Evolutionary conservation across 352 stramenopile genomes (phyloP).

Genomic region (Globisporangium heterothallicum): DNA sequence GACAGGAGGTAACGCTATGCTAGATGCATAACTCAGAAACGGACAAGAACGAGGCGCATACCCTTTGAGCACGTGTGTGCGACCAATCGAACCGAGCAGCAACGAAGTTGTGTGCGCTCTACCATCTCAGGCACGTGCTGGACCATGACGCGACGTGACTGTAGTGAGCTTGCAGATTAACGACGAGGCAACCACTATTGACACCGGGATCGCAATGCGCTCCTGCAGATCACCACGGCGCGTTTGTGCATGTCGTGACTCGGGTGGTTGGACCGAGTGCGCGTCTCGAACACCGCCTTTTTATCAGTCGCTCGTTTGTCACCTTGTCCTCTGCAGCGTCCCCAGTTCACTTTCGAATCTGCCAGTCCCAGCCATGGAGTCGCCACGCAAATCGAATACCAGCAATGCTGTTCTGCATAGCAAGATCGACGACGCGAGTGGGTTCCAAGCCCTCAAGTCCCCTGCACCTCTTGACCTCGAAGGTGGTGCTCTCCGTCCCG

Average conservation of each 20-base stretch:
- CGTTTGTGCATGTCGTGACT: too few species aligned
- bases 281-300: too few species aligned
- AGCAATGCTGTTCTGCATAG: too few species aligned
- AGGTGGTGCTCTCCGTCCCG: conserved; percentile 13
- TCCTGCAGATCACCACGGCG: not conserved
- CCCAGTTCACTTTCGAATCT: not conserved
- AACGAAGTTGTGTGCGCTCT: not conserved
- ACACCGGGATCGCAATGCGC: not conserved
- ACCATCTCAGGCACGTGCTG: not conserved
- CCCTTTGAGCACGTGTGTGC: not conserved
- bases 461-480: conserved; percentile 1
- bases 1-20: too few species aligned
- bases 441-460: not conserved
- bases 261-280: not conserved
- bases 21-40: too few species aligned
- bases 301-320: not conserved
- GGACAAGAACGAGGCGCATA: too few species aligned
- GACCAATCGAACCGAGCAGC: not conserved
- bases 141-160: not conserved
- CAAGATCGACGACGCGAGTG: too few species aligned
- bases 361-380: not conserved
- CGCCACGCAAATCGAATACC: not conserved
- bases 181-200: not conserved
- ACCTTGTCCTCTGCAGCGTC: not conserved
- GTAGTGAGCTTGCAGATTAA: not conserved